phyloP scores from a whole-genome alignment of 306 rosid genomes.

The Vigna angularis region DNA sequence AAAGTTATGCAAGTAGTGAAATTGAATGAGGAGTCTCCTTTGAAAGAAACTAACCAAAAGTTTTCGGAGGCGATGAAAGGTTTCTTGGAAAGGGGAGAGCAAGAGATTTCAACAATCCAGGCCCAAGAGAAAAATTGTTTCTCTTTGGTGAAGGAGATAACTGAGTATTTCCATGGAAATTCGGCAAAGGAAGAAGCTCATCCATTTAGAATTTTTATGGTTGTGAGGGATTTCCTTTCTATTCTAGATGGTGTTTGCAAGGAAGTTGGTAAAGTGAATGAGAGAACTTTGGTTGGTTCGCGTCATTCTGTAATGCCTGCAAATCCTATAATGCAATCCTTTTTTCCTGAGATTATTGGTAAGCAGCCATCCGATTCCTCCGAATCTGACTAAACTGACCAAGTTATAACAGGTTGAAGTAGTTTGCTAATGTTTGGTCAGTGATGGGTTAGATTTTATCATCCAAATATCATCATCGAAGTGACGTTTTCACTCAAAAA shows the following conservation, averaged over 20 bases:
- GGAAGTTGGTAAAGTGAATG: constrained; percentile 80
- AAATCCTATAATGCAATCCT: constrained; percentile 46
- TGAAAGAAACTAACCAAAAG: constrained; percentile 58
- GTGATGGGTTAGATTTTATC: constrained; percentile 9
- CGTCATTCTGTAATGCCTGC: constrained; percentile 54
- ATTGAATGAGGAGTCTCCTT: constrained; percentile 60
- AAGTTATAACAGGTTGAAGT: neutral
- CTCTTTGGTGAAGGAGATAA: constrained; percentile 75
- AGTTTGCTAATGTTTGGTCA: constrained; percentile 22
- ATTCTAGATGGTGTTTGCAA: constrained; percentile 84
- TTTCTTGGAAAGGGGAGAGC: constrained; percentile 71
- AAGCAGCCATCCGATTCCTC: constrained; percentile 58
- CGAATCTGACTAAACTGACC: constrained; percentile 42
- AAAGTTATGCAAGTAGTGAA: constrained; percentile 65
- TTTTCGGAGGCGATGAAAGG: constrained; percentile 69
- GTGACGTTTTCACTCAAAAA: constrained; percentile 20
- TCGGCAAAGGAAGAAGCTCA: constrained; percentile 92
- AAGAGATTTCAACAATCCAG: constrained; percentile 67
- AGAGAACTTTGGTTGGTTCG: constrained; percentile 74
- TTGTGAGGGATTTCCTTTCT: constrained; percentile 83
- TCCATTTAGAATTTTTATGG: constrained; percentile 75
- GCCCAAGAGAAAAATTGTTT: constrained; percentile 64
- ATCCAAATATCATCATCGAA: constrained; percentile 24
- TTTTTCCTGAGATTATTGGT: constrained; percentile 60
- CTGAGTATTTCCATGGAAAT: constrained; percentile 87